Conservation (phyloP, 345 rosid genomes). For the Citrus hindsii region DNA sequence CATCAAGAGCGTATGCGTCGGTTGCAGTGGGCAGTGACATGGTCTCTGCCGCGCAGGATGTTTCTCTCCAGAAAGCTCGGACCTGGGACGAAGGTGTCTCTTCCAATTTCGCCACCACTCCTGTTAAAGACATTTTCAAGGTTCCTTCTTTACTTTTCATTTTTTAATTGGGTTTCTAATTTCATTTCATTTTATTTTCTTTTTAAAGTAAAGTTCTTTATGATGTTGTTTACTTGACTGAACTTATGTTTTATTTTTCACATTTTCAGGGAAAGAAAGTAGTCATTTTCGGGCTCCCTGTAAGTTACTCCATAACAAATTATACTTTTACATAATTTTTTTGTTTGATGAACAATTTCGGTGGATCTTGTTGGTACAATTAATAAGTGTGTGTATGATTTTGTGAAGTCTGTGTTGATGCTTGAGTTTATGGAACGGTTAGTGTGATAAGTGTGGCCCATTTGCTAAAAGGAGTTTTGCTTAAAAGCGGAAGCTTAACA, state of each 20-base stretch:
- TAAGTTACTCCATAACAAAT: conserved; percentile 29
- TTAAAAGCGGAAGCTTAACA: background rate
- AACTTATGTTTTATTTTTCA: background rate
- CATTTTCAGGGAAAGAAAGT: conserved; percentile 82
- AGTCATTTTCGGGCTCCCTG: conserved; percentile 89
- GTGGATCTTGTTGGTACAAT: background rate
- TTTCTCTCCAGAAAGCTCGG: conserved; percentile 86
- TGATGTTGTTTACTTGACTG: background rate
- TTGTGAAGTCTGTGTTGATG: background rate
- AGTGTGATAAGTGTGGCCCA: background rate
- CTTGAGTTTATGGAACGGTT: background rate
- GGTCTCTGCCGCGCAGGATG: conserved; percentile 60
- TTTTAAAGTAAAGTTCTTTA: background rate
- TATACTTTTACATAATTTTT: no score
- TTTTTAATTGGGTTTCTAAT: background rate
- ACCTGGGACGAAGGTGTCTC: conserved; percentile 89
- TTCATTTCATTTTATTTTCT: background rate
- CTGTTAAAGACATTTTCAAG: conserved; percentile 70
- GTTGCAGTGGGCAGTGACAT: conserved; percentile 60
- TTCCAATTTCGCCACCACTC: conserved; percentile 70
- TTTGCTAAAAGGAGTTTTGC: background rate
- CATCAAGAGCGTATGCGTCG: conserved; percentile 53
- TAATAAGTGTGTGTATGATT: background rate
- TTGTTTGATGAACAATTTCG: background rate
- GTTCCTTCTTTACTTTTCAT: conserved; percentile 17